Percentiles rank a stretch among this genome's conserved stretches.
Evolutionary conservation across 257 asterid genomes (phyloP).

Genomic region (Nicotiana paniculata): DNA sequence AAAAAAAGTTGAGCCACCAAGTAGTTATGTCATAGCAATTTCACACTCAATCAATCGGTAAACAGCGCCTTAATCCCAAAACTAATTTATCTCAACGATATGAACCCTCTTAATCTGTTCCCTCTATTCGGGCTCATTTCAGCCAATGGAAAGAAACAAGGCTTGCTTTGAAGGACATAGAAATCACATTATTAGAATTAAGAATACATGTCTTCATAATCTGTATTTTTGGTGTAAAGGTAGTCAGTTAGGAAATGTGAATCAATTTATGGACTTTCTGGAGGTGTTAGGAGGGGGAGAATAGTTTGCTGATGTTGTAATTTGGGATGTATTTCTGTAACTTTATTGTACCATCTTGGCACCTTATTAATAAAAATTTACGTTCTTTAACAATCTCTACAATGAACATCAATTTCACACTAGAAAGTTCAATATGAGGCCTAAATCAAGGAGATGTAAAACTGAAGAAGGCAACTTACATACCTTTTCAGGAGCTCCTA

Average conservation of each 20-base stretch:
- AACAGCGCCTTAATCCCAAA: neutral
- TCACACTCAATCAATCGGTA: neutral
- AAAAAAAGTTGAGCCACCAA: neutral
- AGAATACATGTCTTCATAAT: no score
- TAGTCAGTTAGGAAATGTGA: no score
- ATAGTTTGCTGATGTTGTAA: no score
- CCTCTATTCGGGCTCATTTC: neutral
- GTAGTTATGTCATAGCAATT: neutral
- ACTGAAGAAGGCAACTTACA: neutral
- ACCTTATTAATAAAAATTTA: no score
- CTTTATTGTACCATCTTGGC: no score
- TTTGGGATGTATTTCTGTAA: no score
- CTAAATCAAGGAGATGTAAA: neutral
- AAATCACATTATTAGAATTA: no score
- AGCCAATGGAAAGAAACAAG: neutral
- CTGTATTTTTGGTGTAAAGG: no score
- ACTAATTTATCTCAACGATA: neutral
- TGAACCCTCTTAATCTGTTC: neutral
- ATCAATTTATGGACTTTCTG: no score
- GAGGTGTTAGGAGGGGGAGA: no score
- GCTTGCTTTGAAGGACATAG: no score
- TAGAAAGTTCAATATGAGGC: neutral
- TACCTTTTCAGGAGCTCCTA: slow-evolving; percentile 48
- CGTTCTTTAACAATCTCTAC: neutral
- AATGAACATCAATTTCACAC: neutral